Conservation (phyloP, 2,329 filamentous ascomycete genomes). For the Cladosporium austrohemisphaericum region DNA sequence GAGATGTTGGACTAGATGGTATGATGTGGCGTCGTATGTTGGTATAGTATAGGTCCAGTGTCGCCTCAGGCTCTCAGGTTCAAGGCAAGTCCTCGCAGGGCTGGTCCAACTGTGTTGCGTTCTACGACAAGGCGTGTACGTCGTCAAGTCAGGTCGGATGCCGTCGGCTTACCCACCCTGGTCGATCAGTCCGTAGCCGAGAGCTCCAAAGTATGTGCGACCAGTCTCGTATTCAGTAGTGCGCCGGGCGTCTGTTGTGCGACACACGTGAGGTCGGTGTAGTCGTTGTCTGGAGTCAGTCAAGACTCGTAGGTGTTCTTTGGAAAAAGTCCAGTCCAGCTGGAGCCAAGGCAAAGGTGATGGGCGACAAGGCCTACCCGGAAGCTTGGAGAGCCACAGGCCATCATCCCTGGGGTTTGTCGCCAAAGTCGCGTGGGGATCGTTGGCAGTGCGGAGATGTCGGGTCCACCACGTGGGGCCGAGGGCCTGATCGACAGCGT, state of each 20-base stretch:
- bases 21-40: no score
- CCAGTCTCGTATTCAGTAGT: background rate
- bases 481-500: conserved; percentile 4
- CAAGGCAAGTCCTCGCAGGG: background rate
- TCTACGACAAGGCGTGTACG: background rate
- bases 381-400: conserved; percentile 6
- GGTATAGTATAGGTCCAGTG: background rate
- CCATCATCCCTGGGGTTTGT: conserved; percentile 3
- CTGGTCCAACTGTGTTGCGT: background rate
- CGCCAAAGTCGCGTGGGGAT: background rate
- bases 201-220: background rate
- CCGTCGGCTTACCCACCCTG: conserved; percentile 8
- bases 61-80: background rate
- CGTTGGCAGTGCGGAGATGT: conserved; percentile 4
- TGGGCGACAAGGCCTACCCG: background rate
- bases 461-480: conserved; percentile 12
- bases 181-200: background rate
- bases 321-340: background rate
- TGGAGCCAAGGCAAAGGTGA: background rate
- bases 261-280: background rate
- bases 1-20: no score
- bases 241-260: background rate
- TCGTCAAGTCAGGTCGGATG: background rate
- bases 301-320: background rate
- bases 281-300: background rate